Evolutionary conservation across 805 yeast species (phyloP).

Genomic region (Debaryomyces maramus): DNA sequence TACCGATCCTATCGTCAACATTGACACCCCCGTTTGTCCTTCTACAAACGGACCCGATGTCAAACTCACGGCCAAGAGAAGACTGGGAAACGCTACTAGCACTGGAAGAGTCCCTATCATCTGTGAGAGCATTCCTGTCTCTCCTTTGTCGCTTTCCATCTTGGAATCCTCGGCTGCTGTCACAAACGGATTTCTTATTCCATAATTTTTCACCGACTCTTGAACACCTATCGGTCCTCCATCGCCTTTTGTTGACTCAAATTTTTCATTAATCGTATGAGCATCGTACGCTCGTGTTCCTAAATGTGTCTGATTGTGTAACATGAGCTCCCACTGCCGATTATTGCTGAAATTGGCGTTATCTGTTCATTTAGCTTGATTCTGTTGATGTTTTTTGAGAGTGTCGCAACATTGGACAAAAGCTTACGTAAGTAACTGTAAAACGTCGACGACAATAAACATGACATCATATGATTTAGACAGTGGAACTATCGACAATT

Average conservation of each 20-base stretch:
- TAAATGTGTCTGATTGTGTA: neutral
- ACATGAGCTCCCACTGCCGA: neutral
- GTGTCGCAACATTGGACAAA: too few relatives aligned
- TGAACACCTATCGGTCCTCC: neutral
- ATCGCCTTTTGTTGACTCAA: neutral
- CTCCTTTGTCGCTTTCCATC: neutral
- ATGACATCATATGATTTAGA: neutral
- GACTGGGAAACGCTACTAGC: slow-evolving; percentile 31
- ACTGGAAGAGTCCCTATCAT: slow-evolving; percentile 32
- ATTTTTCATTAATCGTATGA: neutral
- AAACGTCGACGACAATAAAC: neutral
- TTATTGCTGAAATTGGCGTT: too few relatives aligned
- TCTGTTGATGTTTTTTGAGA: too few relatives aligned
- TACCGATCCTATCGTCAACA: slow-evolving; percentile 7
- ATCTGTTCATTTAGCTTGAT: too few relatives aligned
- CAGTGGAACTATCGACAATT: neutral
- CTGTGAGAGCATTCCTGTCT: slow-evolving; percentile 1
- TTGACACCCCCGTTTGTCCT: neutral
- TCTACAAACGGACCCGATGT: slow-evolving; percentile 11
- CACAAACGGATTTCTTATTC: neutral
- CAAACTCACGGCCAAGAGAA: slow-evolving; percentile 26
- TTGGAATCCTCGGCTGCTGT: neutral
- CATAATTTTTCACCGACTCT: neutral
- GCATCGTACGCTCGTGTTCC: neutral
- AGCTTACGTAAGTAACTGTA: neutral